phyloP scores from a whole-genome alignment of 2,329 filamentous ascomycete genomes.

The Metarhizium rileyi region DNA sequence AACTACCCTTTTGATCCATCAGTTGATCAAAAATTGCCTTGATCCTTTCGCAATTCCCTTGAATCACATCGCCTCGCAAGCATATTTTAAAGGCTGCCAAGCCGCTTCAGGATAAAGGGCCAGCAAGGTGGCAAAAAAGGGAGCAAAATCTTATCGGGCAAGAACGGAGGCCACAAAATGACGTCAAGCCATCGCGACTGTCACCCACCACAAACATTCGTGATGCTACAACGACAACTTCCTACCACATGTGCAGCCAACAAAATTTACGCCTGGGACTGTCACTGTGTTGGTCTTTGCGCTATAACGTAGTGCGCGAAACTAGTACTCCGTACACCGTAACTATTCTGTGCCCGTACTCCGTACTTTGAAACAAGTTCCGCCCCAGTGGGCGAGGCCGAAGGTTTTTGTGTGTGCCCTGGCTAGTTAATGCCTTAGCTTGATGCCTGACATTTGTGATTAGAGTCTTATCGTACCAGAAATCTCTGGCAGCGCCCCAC shows the following conservation, averaged over 20 bases:
- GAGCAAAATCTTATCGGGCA: background rate
- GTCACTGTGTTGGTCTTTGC: background rate
- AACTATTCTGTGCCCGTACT: background rate
- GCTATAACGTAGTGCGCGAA: background rate
- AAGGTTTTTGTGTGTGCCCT: slow-evolving; percentile 3
- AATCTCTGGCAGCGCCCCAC: slow-evolving; percentile 28
- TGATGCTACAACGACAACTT: background rate
- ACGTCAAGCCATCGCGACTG: slow-evolving; percentile 2
- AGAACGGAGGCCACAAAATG: background rate
- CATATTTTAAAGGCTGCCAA: no score
- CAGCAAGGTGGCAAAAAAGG: background rate
- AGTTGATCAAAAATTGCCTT: no score
- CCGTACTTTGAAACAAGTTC: background rate
- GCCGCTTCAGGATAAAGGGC: background rate
- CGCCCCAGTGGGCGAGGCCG: background rate
- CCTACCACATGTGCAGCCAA: background rate
- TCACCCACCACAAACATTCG: background rate
- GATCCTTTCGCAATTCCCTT: no score
- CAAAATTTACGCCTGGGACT: background rate
- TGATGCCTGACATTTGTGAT: slow-evolving; percentile 22
- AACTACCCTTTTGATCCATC: no score
- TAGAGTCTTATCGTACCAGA: slow-evolving; percentile 19
- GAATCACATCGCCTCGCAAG: no score
- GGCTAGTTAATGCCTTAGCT: slow-evolving; percentile 22
- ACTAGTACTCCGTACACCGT: background rate